These are phyloP conservation scores for Umbelopsis sp. DNA, from an alignment of 371 early-diverging fungal species.

Conservation along the genomic window DNA sequence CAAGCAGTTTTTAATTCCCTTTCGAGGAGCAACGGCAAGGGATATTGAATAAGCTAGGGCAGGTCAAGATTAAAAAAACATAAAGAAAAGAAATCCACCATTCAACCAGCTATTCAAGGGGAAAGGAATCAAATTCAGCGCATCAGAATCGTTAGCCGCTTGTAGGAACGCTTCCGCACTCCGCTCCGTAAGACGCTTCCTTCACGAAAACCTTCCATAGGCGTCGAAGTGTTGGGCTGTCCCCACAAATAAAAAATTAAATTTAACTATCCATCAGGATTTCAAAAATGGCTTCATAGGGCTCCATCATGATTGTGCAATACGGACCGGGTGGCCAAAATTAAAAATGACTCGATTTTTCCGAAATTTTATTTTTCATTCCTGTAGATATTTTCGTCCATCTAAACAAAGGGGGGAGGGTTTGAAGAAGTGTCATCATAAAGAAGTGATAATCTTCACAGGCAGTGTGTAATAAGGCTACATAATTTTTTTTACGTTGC, in stretches of 20 bases:
- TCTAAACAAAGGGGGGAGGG: neutral
- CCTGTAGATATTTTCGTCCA: conserved; percentile 1
- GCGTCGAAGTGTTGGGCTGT: neutral
- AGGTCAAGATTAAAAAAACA: no score
- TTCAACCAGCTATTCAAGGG: neutral
- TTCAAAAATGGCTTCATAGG: neutral
- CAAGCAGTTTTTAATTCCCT: neutral
- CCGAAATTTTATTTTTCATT: conserved; percentile 4
- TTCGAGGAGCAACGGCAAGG: no score
- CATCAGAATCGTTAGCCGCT: neutral
- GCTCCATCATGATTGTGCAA: neutral
- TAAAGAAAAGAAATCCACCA: no score
- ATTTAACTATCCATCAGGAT: neutral
- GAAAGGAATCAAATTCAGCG: neutral
- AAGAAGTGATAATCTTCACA: conserved; percentile 17
- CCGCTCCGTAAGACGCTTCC: neutral
- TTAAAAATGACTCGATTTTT: conserved; percentile 7
- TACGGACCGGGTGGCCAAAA: neutral
- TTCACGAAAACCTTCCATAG: neutral
- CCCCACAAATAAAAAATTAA: neutral
- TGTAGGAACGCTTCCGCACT: neutral
- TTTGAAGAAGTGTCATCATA: neutral
- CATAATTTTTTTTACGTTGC: conserved; percentile 5
- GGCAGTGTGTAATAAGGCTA: neutral
- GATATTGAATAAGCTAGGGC: no score